Evolutionary conservation across 495 filamentous ascomycete genomes (phyloP).

Genomic region (Aspergillus cavernicola): DNA sequence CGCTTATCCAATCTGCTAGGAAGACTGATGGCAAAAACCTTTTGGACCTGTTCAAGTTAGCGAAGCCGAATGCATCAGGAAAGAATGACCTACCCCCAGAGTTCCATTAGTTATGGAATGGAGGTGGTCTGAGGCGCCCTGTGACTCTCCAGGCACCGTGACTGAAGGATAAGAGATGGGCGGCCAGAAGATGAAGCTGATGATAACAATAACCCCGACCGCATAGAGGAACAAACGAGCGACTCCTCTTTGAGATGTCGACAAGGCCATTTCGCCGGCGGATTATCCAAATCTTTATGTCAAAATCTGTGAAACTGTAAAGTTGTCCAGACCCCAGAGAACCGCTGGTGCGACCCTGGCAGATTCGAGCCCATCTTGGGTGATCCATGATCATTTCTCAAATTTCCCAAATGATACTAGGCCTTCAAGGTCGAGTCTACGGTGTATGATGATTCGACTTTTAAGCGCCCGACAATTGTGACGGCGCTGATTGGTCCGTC

Average conservation of each 20-base stretch:
- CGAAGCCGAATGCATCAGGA: background rate
- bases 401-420: background rate
- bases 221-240: background rate
- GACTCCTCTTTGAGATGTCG: constrained; percentile 3
- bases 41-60: constrained; percentile 46
- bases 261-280: constrained; percentile 5
- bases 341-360: background rate
- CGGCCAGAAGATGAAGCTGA: constrained; percentile 8
- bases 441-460: background rate
- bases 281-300: background rate
- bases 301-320: background rate
- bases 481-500: background rate
- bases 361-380: background rate
- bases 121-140: background rate
- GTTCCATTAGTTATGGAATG: constrained; percentile 22
- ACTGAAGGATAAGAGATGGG: background rate
- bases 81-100: constrained; percentile 18
- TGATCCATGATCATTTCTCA: background rate
- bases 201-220: constrained; percentile 5
- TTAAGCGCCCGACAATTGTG: background rate
- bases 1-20: constrained; percentile 55
- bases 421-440: background rate
- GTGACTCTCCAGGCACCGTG: background rate
- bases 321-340: background rate
- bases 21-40: constrained; percentile 57